Percentiles rank a stretch among this genome's conserved stretches.
Conservation (phyloP, 2,329 filamentous ascomycete genomes). For the Kalmusia sp. region DNA sequence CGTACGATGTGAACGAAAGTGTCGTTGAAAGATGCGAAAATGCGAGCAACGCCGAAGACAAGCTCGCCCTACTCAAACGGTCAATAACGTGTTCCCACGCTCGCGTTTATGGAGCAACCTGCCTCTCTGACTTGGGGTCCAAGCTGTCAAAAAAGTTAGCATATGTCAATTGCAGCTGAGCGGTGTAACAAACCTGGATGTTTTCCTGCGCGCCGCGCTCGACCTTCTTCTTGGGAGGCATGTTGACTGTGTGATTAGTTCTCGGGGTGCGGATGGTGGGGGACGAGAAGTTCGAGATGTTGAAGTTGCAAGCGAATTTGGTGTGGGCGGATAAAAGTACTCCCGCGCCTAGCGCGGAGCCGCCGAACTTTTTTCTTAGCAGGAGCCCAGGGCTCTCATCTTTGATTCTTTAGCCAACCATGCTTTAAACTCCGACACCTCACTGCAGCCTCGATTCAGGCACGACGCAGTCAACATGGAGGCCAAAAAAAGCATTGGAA, state of each 20-base stretch:
- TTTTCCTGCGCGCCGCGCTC: constrained; percentile 88
- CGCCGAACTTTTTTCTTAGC: constrained; percentile 23
- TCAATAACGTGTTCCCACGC: constrained; percentile 27
- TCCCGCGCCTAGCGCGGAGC: constrained; percentile 22
- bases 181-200: constrained; percentile 59
- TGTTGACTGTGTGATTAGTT: constrained; percentile 53
- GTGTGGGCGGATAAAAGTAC: constrained; percentile 4
- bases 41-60: constrained; percentile 97
- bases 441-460: constrained; percentile 25
- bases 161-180: not conserved
- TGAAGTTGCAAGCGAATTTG: constrained; percentile 7
- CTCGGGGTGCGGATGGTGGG: constrained; percentile 35
- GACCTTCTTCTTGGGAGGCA: constrained; percentile 90
- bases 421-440: constrained; percentile 38
- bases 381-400: constrained; percentile 16
- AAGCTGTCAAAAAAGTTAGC: constrained; percentile 65
- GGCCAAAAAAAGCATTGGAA: constrained; percentile 76
- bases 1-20: constrained; percentile 88
- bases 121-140: constrained; percentile 96
- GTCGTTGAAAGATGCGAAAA: constrained; percentile 81
- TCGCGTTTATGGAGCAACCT: constrained; percentile 19
- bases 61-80: constrained; percentile 73
- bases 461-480: constrained; percentile 58
- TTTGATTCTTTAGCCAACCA: constrained; percentile 22
- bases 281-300: constrained; percentile 19